Evolutionary conservation across 2,329 filamentous ascomycete genomes (phyloP), one percentile per base, ranked within the genome.

Genomic region (Cladobotryum mycophilum): DNA sequence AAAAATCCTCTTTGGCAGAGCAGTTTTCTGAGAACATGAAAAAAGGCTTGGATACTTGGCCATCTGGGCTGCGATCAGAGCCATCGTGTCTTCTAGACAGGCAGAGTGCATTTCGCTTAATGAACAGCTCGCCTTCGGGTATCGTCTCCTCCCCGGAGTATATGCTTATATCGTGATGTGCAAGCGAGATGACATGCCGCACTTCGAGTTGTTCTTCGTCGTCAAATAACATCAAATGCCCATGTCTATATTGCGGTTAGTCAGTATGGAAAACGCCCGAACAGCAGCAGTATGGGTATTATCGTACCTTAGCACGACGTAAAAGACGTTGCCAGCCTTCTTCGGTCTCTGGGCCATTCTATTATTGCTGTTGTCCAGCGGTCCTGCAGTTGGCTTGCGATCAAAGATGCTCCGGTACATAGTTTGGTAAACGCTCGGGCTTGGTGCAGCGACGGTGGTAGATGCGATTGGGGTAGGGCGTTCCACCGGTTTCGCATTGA

Each of bases 381-480:
- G 73, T 1, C 70, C 68, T 2, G 71, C 58, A 8, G 63, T 59
- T 35, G 71, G 76, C 61, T 86, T 91, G 61, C 92, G 81, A 60
- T 96, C 90, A 65, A 99, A 97, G 55, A 99, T 86, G 67, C 88
- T 96, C 65, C 90, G 79, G 70, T 99, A 99, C 89, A 99, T 96
- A 67, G 87, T 87, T 77, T 97, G 93, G 69, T 97, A 97, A 36
- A 99, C 92, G 66, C 92, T 96, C 51, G 88, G 90, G 63, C 89
- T 95, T 51, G 90, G 86, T 40, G 86, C 76, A 34, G 85, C 82
- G 41, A 93, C 83, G 14, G 87, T 85, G 47, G 80, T 70, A 51
- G 86, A 84, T 15, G 89, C 89, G 12, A 88, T 81, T 5, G 90
- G 89, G 0, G 88, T 92, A 33, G 84, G 82, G 53, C 89, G 81